Evolutionary conservation across 1,284 basidiomycete genomes (phyloP), one percentile per base, ranked within the genome.

Genomic region (Macrocybe sp.): DNA sequence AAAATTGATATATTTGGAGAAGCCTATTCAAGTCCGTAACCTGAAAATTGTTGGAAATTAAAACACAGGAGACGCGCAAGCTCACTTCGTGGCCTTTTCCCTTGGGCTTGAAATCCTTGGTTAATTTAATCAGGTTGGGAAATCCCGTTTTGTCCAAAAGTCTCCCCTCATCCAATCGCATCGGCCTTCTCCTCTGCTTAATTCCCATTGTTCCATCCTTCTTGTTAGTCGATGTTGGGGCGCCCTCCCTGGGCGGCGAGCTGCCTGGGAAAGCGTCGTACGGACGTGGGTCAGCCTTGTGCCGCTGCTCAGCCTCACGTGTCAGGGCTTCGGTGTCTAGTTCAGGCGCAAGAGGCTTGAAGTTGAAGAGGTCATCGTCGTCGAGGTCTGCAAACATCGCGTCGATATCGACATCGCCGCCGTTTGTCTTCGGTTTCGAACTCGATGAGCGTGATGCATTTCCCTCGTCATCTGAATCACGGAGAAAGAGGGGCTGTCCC

Each of bases 71-170:
- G 39, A 22, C 8, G 34, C 35, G 5, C 22, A 37, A 37, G 36
- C 74, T 41, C 57, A 91, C 92, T 75, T 97, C 94, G 56, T 91
- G 80, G 0, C 93, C 93, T 64, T 96, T 96, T 3, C 92, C 93
- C 54, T 80, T 86, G 14, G 82, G 73, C 56, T 78, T 85, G 65
- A 93, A 90, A 45, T 78, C 69, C 65, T 88, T 88, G 11, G 85
- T 77, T 46, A 84, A 76, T 47, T 83, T 72, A 39, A 92, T 76
- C 29, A 97, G 73, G 39, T 79, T 75, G 1, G 88, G 89, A 53
- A 97, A 84, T 0, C 94, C 94, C 41, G 76, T 72, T 1, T 76
- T 67, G 3, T 84, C 81, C 6, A 93, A 66, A 47, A 97, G 63
- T 47, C 78, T 75, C 52, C 78, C 79, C 53, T 89, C 86, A 62